Evolutionary conservation across 2,329 filamentous ascomycete genomes (phyloP).

Genomic region (Calcarisporium arbuscula): DNA sequence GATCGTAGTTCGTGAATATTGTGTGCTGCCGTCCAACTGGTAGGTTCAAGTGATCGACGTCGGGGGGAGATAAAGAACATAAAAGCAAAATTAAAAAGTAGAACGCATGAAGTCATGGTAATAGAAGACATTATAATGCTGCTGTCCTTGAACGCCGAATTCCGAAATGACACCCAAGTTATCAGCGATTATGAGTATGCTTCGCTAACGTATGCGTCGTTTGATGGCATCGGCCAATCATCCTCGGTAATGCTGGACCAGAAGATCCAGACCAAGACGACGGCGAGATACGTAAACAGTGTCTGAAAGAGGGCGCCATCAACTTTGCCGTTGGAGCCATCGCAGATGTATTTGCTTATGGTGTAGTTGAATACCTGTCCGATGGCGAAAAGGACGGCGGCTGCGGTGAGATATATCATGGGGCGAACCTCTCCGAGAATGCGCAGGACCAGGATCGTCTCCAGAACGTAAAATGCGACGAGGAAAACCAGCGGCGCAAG

Average conservation of each 20-base stretch:
- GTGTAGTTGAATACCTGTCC: constrained; percentile 97
- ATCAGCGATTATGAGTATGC: too few species aligned
- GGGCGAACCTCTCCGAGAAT: constrained; percentile 84
- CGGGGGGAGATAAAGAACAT: constrained; percentile 8
- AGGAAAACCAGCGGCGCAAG: constrained; percentile 83
- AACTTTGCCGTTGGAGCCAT: constrained; percentile 75
- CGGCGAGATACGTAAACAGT: constrained; percentile 79
- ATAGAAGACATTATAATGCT: too few species aligned
- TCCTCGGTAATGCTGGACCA: constrained; percentile 99
- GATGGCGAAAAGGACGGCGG: constrained; percentile 77
- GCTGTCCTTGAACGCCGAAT: constrained; percentile 17
- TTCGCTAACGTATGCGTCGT: constrained; percentile 30
- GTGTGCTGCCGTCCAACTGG: constrained; percentile 11
- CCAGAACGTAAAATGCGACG: constrained; percentile 79
- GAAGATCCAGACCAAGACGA: constrained; percentile 84
- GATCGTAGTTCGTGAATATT: too few species aligned
- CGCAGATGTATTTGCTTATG: constrained; percentile 84
- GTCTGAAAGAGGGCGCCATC: constrained; percentile 92
- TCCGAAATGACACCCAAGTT: constrained; percentile 10
- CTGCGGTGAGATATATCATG: constrained; percentile 78
- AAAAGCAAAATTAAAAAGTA: constrained; percentile 11
- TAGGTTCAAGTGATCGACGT: constrained; percentile 6
- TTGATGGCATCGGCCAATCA: constrained; percentile 71
- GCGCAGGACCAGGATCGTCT: constrained; percentile 74
- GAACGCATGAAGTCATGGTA: constrained; percentile 1